Evolutionary conservation across 1,284 basidiomycete species (phyloP), one percentile per base, ranked within the genome.

Genomic region (Meripilus lineatus): DNA sequence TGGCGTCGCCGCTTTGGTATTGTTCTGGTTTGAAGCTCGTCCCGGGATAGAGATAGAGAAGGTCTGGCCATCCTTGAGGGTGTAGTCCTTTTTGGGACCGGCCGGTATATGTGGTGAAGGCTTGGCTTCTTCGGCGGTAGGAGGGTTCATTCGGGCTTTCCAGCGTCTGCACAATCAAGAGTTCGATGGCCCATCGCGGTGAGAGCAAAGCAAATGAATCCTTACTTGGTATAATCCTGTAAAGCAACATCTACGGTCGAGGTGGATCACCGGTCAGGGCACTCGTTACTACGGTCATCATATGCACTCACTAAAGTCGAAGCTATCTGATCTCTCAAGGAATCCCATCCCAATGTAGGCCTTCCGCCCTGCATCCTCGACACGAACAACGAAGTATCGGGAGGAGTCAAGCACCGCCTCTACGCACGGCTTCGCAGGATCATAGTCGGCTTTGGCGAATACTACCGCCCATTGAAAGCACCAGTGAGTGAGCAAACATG

Each of bases 351-450:
- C 93, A 47, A 97, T 89, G 58, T 92, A 95, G 1, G 93, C 93
- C 58, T 90, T 84, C 64, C 78, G 83, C 11, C 91, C 91, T 14
- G 71, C 72, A 52, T 93, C 90, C 67, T 94, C 93, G 2, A 97
- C 86, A 42, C 92, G 78, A 23, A 98, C 72, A 5, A 97, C 94
- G 64, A 97, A 97, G 66, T 98, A 99, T 38, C 95, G 80, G 7
- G 91, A 94, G 0, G 91, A 95, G 65, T 99, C 95, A 21, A 99
- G 75, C 5, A 98, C 94, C 5, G 93, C 89, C 58, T 99, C 96
- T 15, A 98, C 92, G 22, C 82, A 84, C 5, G 90, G 86, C 36
- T 84, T 84, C 25, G 79, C 71, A 8, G 85, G 74, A 57, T 90
- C 84, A 62, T 98, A 99, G n/a, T 84, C 82, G 8, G 90, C 83